Evolutionary conservation across 768 basidiomycete genomes (phyloP), one percentile per base, ranked within the genome.

Genomic region (Fistulinella prunicolor): DNA sequence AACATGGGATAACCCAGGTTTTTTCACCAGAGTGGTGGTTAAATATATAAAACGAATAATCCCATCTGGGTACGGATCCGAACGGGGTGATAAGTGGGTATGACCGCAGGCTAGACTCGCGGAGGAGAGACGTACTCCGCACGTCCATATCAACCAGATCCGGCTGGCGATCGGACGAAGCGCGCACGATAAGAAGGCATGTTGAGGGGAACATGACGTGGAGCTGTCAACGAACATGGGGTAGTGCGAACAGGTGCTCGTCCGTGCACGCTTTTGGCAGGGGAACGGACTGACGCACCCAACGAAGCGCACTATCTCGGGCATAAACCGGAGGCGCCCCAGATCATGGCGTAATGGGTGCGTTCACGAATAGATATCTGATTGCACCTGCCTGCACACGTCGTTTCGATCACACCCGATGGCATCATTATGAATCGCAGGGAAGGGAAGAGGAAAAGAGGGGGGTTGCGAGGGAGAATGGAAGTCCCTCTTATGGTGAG

Each of bases 381-480:
- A 32, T 34, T 51, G 37, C 43, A 55, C 49, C 57, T 19, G 40
- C n/a, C 43, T 29, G 41, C 35, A 47, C 49, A 48, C 49, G 57
- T 42, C 38, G 45, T 14, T 49, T 57, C 41, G 48, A 57, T 60
- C 59, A 42, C 49, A 42, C 42, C 32, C 38, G 60, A 62, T 53
- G 56, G 46, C 48, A 61, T 54, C 53, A 56, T 52, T 45, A 55
- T 51, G 32, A 21, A 9, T 47, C 49, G 7, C 35, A n/a, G 16
- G 16, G 32, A 34, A 34, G 5, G 32, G 32, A 34, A 34, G 12
- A 28, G 6, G 26, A 28, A 28, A 28, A 28, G 10, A 10, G 26
- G 55, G 49, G 51, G 37, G 53, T 38, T 56, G 50, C 12, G 38
- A 50, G 26, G 30, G 50, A 55, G 54, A 61, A 61, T 61, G 60